Conservation (phyloP, 108 stramenopile species). For the Fistulifera solaris region DNA sequence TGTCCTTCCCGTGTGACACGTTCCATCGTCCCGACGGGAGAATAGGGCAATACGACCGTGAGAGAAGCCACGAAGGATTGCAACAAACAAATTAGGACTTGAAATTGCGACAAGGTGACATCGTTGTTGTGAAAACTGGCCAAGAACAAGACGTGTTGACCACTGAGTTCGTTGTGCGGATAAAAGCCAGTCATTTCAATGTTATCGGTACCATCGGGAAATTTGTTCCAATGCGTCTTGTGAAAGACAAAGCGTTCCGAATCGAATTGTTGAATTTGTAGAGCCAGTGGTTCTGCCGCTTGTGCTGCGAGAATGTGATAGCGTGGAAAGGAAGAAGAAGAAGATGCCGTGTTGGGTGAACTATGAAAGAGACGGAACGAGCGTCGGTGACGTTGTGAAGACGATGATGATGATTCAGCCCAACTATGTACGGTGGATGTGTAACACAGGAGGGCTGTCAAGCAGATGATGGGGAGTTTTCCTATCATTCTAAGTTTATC, state of each 20-base stretch:
- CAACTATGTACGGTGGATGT: too few species aligned
- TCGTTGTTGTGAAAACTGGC: slow-evolving; percentile 86
- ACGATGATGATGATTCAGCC: too few species aligned
- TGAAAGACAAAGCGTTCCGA: slow-evolving; percentile 76
- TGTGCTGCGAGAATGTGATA: slow-evolving; percentile 54
- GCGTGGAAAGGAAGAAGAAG: too few species aligned
- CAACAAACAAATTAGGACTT: slow-evolving; percentile 79
- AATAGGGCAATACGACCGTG: slow-evolving; percentile 83
- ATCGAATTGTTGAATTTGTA: slow-evolving; percentile 24
- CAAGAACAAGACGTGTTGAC: slow-evolving; percentile 80
- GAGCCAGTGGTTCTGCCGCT: slow-evolving; percentile 29
- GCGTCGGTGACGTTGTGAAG: too few species aligned
- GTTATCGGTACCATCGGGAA: slow-evolving; percentile 77
- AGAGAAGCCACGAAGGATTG: slow-evolving; percentile 68
- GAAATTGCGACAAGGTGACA: slow-evolving; percentile 84
- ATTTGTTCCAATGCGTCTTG: slow-evolving; percentile 72
- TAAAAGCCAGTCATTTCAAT: slow-evolving; percentile 74
- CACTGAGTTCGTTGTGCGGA: slow-evolving; percentile 65
- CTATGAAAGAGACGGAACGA: too few species aligned
- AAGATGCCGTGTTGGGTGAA: too few species aligned
- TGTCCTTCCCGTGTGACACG: slow-evolving; percentile 70
- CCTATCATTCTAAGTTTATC: too few species aligned
- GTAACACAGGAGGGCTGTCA: too few species aligned
- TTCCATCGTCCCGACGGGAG: slow-evolving; percentile 83
- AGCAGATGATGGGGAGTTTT: too few species aligned